Base-by-base conservation (phyloP, 257 asterid species). In the Cordia subcordata region DNA sequence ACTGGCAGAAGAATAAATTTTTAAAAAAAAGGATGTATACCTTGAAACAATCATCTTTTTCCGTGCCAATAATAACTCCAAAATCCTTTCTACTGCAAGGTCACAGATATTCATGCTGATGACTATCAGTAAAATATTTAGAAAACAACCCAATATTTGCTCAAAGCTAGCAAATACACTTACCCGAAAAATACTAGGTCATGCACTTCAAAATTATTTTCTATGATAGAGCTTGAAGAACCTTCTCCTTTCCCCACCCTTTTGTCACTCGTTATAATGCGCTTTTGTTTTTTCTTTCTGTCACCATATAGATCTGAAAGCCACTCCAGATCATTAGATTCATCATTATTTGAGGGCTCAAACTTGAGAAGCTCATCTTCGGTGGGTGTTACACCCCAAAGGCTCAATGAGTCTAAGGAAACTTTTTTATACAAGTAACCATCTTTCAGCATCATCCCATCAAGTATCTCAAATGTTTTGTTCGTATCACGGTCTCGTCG, bases 361-460 rank as follows among this genome's bases (percentile, higher is more conserved):
- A 93, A 93, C 81, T 93, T 93, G 73, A 87, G 76, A 58, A 75
- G 92, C 81, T 93, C 99, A 40, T 82, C 96, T 62, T 83, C 88
- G 61, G 95, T 81, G 55, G 97, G 95, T 66, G 49, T 57, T 46
- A 78, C 85, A 72, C 96, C 96, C 96, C 96, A 93, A 59, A 79
- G 71, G 66, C 76, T 82, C 63, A 89, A 71, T 5, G 97, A 85
- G 66, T 86, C 97, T 10, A 78, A 55, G 0, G 95, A 66, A 62
- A 89, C 71, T 72, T 83, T 93, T 74, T 93, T 93, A 72, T 80
- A 93, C 60, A 93, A 58, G 75, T 89, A 93, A 40, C 99, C 97
- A 66, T 86, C 97, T 78, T 85, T 93, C 78, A 93, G 79, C 94
- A 89, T 75, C 94, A 86, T 89, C 67, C 97, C 97, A 64, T 89